A percentile compares a stretch with the other conserved stretches of the same genome.
These are phyloP conservation scores for Peronosclerospora sorghi DNA, from an alignment of 352 stramenopile species.

Conservation along the genomic window DNA sequence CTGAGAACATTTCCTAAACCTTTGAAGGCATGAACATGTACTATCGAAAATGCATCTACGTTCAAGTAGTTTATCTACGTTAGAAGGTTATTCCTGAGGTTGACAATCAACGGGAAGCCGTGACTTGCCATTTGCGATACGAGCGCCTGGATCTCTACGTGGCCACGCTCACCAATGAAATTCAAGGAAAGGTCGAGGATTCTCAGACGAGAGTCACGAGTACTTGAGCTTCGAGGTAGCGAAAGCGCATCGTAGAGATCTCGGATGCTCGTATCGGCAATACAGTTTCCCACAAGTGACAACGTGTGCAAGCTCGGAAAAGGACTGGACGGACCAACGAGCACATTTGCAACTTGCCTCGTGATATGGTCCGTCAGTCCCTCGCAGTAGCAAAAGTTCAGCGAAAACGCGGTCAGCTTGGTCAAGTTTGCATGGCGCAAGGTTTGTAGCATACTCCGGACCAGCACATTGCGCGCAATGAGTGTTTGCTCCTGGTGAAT, in stretches of 20 bases:
- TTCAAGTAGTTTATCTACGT: no score
- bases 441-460: slow-evolving; percentile 22
- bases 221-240: not conserved
- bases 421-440: slow-evolving; percentile 17
- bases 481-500: slow-evolving; percentile 29
- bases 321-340: slow-evolving; percentile 15
- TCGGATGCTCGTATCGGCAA: slow-evolving; percentile 36
- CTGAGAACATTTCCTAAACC: no score
- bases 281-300: slow-evolving; percentile 39
- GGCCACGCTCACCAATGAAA: slow-evolving; percentile 42
- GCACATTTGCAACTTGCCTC: slow-evolving; percentile 21
- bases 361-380: slow-evolving; percentile 41
- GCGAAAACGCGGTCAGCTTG: slow-evolving; percentile 18
- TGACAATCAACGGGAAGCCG: slow-evolving; percentile 15
- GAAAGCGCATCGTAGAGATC: slow-evolving; percentile 26
- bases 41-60: no score
- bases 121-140: slow-evolving; percentile 1
- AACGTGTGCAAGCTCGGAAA: slow-evolving; percentile 28
- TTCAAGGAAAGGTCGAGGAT: slow-evolving; percentile 38
- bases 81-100: slow-evolving; percentile 29
- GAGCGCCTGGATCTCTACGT: slow-evolving; percentile 29
- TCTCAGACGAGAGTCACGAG: slow-evolving; percentile 1
- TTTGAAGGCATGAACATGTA: no score
- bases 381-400: slow-evolving; percentile 41
- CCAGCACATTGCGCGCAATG: slow-evolving; percentile 28